Evolutionary conservation across 2,329 filamentous ascomycete genomes (phyloP).

Genomic region (Talaromyces verruculosus): DNA sequence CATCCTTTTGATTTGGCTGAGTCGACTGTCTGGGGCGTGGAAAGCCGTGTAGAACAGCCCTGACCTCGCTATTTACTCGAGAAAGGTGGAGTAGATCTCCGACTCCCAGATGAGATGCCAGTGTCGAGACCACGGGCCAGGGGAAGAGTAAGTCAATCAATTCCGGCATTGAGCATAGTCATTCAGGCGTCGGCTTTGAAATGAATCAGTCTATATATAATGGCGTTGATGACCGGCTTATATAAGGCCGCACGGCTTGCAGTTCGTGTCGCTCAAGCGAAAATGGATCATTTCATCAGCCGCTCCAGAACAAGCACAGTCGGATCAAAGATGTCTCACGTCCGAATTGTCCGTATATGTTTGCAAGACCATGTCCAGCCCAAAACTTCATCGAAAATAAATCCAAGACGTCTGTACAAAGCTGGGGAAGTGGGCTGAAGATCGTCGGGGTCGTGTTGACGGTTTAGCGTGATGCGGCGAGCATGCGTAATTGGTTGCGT

Average conservation of each 20-base stretch:
- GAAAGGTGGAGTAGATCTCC: constrained; percentile 33
- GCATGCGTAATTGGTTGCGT: constrained; percentile 4
- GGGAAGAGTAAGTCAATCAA: constrained; percentile 28
- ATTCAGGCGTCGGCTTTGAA: neutral
- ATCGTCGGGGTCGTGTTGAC: neutral
- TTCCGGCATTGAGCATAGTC: constrained; percentile 21
- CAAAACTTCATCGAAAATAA: neutral
- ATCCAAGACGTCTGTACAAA: neutral
- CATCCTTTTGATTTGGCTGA: neutral
- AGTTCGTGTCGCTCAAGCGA: neutral
- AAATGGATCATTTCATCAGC: neutral
- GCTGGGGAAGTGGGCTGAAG: constrained; percentile 7
- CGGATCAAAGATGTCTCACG: neutral
- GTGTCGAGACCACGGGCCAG: constrained; percentile 31
- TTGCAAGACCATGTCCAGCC: neutral
- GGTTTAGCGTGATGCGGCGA: constrained; percentile 1
- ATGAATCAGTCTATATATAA: neutral
- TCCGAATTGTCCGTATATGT: neutral
- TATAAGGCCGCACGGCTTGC: neutral
- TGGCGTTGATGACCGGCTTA: neutral
- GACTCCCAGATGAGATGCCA: constrained; percentile 28
- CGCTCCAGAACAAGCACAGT: neutral
- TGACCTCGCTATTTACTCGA: constrained; percentile 27
- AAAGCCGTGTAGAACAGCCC: constrained; percentile 33
- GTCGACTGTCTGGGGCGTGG: constrained; percentile 8